These are phyloP conservation scores for Carex cristatella DNA, from an alignment of 176 grass and related monocot genomes.

Conservation along the genomic window DNA sequence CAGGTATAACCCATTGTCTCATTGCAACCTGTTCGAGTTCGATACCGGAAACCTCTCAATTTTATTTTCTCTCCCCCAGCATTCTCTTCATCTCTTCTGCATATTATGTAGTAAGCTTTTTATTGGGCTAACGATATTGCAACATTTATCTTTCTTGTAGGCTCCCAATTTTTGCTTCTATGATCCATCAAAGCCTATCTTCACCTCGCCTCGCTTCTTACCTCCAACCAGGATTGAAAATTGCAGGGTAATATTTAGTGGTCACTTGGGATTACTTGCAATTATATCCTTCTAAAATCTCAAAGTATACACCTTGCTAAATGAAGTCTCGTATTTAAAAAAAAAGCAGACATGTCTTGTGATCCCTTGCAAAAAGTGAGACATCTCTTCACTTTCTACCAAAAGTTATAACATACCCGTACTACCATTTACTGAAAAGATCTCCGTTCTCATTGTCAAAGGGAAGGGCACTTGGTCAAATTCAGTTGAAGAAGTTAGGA, in stretches of 20 bases:
- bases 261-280: neutral
- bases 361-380: neutral
- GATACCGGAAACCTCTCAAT: neutral
- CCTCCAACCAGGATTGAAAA: constrained; percentile 70
- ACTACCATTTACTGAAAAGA: neutral
- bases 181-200: constrained; percentile 68
- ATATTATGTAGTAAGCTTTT: neutral
- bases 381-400: neutral
- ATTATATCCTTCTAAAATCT: neutral
- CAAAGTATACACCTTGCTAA: neutral
- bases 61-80: constrained; percentile 3
- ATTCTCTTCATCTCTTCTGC: neutral
- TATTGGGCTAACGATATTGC: neutral
- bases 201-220: constrained; percentile 63
- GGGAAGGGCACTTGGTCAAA: neutral
- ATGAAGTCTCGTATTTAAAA: neutral
- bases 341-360: neutral
- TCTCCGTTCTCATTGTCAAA: neutral
- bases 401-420: neutral
- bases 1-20: constrained; percentile 34
- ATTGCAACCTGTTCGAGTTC: neutral
- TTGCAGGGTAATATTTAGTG: constrained; percentile 46
- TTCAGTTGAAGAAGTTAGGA: neutral
- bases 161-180: constrained; percentile 65
- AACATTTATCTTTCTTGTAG: constrained; percentile 28